Base-by-base conservation (phyloP, 306 rosid genomes). In the Rosa lucieae region DNA sequence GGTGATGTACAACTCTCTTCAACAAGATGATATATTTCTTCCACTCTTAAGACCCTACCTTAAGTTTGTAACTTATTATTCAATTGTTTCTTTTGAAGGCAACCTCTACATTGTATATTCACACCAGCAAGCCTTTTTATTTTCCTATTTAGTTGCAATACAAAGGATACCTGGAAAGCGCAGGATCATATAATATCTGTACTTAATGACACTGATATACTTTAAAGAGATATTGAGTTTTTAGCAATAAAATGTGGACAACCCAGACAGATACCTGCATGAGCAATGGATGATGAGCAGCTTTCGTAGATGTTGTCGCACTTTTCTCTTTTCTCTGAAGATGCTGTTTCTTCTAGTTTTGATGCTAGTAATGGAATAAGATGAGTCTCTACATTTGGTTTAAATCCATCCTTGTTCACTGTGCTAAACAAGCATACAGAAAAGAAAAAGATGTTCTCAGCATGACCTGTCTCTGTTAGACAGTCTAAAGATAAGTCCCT, bases 321-420 rank as follows among this genome's bases (percentile, higher is more conserved):
- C 82, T 75, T 82, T 89, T 90, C 77, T 91, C 90, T 84, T 89
- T 88, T 86, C 68, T 88, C 97, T 5, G 51, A 66, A 75, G 91
- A 87, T 66, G 77, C 79, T 70, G 73, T 80, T 67, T 92, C 97
- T 77, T 86, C 95, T 17, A 49, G 86, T 79, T 91, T 94, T 69
- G 88, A 80, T 0, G 99, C 90, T 79, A 94, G 89, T 78, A 94
- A 86, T 15, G 99, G 99, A 85, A 92, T 87, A 70, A 94, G 93
- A 67, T 94, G 97, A 75, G 87, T 91, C 91, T 94, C 99, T 72
- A 87, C 78, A 87, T 94, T 94, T 62, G 97, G 99, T 86, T 92
- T 94, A 78, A 94, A 94, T 68, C 99, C 99, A 86, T 92, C 97
- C 85, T 88, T 82, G 85, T 94, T 94, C 89, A 94, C 97, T 81